A percentile compares a stretch with the other conserved stretches of the same genome.
phyloP scores from a whole-genome alignment of 2,329 filamentous ascomycete species.

The Diaporthe sp. region DNA sequence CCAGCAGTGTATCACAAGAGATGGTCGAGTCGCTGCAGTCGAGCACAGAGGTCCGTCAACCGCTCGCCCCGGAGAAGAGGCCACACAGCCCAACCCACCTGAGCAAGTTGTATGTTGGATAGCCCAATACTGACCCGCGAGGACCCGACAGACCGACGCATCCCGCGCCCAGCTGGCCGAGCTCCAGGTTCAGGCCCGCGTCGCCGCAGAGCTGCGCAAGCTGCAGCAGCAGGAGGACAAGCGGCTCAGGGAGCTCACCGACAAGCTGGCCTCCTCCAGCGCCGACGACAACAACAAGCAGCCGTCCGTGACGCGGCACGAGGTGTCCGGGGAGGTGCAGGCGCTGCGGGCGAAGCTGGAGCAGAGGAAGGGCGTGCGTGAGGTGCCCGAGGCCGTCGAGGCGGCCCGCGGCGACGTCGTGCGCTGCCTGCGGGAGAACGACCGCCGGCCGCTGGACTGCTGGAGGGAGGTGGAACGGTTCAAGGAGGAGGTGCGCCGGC shows the following conservation, averaged over 20 bases:
- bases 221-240: constrained; percentile 79
- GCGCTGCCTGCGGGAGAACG: constrained; percentile 85
- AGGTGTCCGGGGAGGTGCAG: constrained; percentile 72
- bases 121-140: background rate
- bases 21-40: constrained; percentile 86
- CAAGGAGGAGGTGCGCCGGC: constrained; percentile 86
- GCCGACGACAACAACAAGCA: constrained; percentile 49
- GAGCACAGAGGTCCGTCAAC: constrained; percentile 80
- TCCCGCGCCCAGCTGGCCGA: constrained; percentile 88
- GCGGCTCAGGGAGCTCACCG: constrained; percentile 77
- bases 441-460: constrained; percentile 91
- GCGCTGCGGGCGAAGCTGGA: constrained; percentile 72
- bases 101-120: background rate
- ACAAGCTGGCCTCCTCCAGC: constrained; percentile 65
- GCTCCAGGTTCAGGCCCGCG: constrained; percentile 89
- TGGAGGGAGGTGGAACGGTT: constrained; percentile 94
- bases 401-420: constrained; percentile 82
- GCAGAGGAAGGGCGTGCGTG: constrained; percentile 74
- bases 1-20: constrained; percentile 79
- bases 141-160: constrained; percentile 79
- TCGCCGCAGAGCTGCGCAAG: constrained; percentile 86
- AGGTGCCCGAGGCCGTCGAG: constrained; percentile 80
- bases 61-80: too few species aligned
- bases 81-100: too few species aligned
- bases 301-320: constrained; percentile 56